A percentile compares a stretch with the other conserved stretches of the same genome.
These are phyloP conservation scores for Hypoxylon sp. DNA, from an alignment of 2,329 filamentous ascomycete genomes.

Conservation along the genomic window DNA sequence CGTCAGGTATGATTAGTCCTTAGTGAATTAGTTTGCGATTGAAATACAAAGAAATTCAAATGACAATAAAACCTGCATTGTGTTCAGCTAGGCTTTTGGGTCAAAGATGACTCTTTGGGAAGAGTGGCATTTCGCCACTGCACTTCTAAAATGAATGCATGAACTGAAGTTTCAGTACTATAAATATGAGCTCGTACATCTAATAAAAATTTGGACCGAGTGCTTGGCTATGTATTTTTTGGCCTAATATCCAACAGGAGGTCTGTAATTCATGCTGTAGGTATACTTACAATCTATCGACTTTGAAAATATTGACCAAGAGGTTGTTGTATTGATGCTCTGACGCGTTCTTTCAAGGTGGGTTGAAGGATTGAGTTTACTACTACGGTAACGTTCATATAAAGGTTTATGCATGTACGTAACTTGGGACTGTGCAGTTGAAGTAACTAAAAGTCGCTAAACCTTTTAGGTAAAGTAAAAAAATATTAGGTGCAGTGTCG, in stretches of 20 bases:
- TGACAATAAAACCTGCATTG: conserved; percentile 1
- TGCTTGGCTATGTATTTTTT: conserved; percentile 1
- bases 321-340: conserved; percentile 13
- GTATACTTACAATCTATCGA: conserved; percentile 2
- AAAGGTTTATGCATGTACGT: conserved; percentile 3
- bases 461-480: neutral
- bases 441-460: conserved; percentile 21
- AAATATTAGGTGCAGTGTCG: neutral
- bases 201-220: conserved; percentile 12
- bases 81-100: conserved; percentile 10
- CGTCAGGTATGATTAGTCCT: conserved; percentile 22
- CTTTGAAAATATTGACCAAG: conserved; percentile 3
- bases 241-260: neutral
- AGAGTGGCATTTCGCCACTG: conserved; percentile 3
- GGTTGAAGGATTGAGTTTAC: conserved; percentile 22
- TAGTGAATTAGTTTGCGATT: conserved; percentile 15
- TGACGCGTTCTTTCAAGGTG: conserved; percentile 21
- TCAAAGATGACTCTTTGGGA: neutral
- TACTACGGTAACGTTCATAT: conserved; percentile 4
- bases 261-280: neutral
- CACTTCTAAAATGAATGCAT: conserved; percentile 11
- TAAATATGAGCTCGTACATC: neutral
- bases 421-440: neutral
- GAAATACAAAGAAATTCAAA: conserved; percentile 24
- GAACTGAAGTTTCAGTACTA: conserved; percentile 10